Conservation (phyloP, 2,329 filamentous ascomycete genomes). For the Paraphoma sp. region DNA sequence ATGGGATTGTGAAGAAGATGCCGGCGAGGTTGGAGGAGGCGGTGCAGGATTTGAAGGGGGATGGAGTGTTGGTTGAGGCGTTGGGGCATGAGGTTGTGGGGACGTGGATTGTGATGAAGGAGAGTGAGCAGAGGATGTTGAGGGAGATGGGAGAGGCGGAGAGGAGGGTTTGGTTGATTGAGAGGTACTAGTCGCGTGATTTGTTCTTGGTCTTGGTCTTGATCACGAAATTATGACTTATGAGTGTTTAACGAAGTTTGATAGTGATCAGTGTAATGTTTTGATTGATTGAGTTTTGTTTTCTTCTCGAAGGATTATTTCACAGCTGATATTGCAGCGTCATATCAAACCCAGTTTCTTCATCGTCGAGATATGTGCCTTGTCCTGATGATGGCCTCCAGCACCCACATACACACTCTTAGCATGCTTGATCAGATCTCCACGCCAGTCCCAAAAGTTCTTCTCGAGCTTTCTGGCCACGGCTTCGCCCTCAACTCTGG, state of each 20-base stretch:
- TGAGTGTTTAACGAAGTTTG: not conserved
- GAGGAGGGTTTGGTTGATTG: slow-evolving; percentile 67
- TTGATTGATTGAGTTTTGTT: not conserved
- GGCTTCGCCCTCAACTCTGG: slow-evolving; percentile 34
- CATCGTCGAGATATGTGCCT: slow-evolving; percentile 36
- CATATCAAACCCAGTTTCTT: slow-evolving; percentile 35
- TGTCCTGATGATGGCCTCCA: slow-evolving; percentile 24
- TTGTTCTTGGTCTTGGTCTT: not conserved
- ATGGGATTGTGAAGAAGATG: slow-evolving; percentile 63
- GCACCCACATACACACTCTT: slow-evolving; percentile 19
- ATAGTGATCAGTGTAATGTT: not conserved
- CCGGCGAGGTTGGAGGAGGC: slow-evolving; percentile 64
- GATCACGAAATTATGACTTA: not conserved
- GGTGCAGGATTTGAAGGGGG: slow-evolving; percentile 57
- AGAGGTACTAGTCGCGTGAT: slow-evolving; percentile 61
- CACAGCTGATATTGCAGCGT: not conserved
- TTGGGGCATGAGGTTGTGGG: slow-evolving; percentile 61
- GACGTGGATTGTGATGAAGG: slow-evolving; percentile 66
- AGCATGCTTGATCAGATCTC: slow-evolving; percentile 34
- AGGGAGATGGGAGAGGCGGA: slow-evolving; percentile 56
- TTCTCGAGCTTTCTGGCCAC: slow-evolving; percentile 36
- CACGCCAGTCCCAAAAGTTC: slow-evolving; percentile 37
- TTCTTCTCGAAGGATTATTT: no score
- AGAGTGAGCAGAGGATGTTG: slow-evolving; percentile 62
- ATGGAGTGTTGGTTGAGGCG: slow-evolving; percentile 54